Conservation (phyloP, 2,329 filamentous ascomycete species). For the Aspergillus ustus region DNA sequence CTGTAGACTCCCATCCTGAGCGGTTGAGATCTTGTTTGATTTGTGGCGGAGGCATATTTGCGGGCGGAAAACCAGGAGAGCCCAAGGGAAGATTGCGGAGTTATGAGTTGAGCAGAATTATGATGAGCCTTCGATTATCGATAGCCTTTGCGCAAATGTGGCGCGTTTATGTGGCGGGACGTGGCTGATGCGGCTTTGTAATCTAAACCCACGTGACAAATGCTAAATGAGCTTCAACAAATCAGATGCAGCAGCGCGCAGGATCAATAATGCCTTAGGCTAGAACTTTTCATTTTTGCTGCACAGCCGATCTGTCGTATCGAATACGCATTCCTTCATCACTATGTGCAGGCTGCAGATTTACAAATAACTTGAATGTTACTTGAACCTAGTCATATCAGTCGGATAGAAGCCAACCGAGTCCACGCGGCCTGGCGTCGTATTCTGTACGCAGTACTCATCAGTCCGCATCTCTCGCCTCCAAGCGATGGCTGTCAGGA, state of each 20-base stretch:
- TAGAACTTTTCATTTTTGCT: not conserved
- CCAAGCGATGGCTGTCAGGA: not conserved
- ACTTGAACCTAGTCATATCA: not conserved
- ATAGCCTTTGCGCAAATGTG: not conserved
- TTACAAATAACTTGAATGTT: not conserved
- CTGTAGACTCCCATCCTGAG: constrained; percentile 85
- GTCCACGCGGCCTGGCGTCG: not conserved
- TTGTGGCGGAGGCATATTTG: constrained; percentile 67
- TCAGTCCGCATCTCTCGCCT: not conserved
- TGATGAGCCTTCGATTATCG: not conserved
- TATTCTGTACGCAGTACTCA: not conserved
- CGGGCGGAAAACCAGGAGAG: not conserved
- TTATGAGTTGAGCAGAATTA: not conserved
- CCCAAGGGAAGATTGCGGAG: not conserved
- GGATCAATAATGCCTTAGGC: not conserved
- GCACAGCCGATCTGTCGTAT: constrained; percentile 5
- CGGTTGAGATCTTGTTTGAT: constrained; percentile 97
- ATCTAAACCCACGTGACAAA: not conserved
- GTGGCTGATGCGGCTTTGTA: not conserved
- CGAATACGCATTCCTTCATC: constrained; percentile 7
- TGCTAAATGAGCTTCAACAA: not conserved
- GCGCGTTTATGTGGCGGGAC: not conserved
- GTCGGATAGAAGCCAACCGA: not conserved
- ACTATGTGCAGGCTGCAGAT: constrained; percentile 3
- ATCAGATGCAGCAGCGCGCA: not conserved